These are phyloP conservation scores for Paspalum notatum DNA, from an alignment of 176 grass and related monocot species.

Conservation along the genomic window DNA sequence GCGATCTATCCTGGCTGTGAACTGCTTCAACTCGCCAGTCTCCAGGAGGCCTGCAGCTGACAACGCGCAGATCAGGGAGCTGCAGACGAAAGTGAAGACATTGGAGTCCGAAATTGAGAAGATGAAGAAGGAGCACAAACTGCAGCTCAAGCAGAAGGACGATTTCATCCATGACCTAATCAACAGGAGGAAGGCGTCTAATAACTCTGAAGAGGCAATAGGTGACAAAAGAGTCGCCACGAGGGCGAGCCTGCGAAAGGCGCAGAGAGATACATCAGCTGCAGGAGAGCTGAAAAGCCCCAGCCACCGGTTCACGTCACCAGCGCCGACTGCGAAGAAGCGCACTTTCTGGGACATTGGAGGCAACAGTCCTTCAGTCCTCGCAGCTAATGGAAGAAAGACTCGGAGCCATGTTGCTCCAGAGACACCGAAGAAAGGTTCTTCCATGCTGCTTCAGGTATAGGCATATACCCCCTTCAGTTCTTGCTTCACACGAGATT, in stretches of 20 bases:
- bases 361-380: conserved; percentile 77
- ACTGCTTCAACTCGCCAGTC: conserved; percentile 75
- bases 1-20: conserved; percentile 62
- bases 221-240: conserved; percentile 60
- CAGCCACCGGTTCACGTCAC: conserved; percentile 71
- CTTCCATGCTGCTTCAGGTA: conserved; percentile 66
- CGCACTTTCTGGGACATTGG: conserved; percentile 95
- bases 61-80: conserved; percentile 46
- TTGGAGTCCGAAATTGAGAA: conserved; percentile 78
- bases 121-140: conserved; percentile 72
- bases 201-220: conserved; percentile 37
- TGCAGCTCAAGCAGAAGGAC: conserved; percentile 83
- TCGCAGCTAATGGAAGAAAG: conserved; percentile 74
- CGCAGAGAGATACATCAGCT: conserved; percentile 42
- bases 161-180: conserved; percentile 79
- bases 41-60: conserved; percentile 50
- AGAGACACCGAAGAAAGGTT: conserved; percentile 48
- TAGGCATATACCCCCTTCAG: conserved; percentile 13
- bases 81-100: conserved; percentile 65
- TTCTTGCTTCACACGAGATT: conserved; percentile 13
- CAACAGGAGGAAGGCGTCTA: conserved; percentile 62
- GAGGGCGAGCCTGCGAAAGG: conserved; percentile 65
- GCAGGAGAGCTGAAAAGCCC: conserved; percentile 72
- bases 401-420: conserved; percentile 80
- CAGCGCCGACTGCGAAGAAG: conserved; percentile 72